phyloP scores from a whole-genome alignment of 1,284 basidiomycete genomes.

The Fomitiporia mediterranea region DNA sequence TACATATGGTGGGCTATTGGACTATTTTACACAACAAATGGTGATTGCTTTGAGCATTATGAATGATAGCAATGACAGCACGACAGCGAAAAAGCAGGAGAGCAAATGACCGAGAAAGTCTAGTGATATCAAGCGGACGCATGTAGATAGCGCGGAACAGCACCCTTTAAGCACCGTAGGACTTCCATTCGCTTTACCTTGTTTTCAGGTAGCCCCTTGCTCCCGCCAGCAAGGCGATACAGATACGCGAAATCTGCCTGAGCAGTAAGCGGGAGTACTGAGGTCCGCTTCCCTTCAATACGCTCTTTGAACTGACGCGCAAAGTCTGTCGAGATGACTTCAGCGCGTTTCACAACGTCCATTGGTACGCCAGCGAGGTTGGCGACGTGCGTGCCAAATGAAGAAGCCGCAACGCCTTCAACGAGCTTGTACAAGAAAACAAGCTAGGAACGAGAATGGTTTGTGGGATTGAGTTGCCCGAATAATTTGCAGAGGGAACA shows the following conservation, averaged over 20 bases:
- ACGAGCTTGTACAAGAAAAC: slow-evolving; percentile 93
- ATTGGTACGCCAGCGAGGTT: slow-evolving; percentile 80
- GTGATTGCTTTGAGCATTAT: too few relatives aligned
- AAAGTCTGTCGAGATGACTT: slow-evolving; percentile 83
- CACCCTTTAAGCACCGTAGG: slow-evolving; percentile 49
- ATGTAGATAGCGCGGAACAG: slow-evolving; percentile 29
- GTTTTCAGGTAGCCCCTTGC: slow-evolving; percentile 47
- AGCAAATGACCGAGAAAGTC: neutral
- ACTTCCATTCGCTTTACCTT: slow-evolving; percentile 47
- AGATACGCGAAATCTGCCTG: slow-evolving; percentile 89
- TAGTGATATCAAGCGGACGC: neutral
- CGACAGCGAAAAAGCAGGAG: neutral
- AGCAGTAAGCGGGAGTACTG: slow-evolving; percentile 65
- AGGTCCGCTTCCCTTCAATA: slow-evolving; percentile 58
- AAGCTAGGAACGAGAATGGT: slow-evolving; percentile 47
- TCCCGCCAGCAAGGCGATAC: slow-evolving; percentile 50
- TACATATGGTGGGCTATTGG: too few relatives aligned
- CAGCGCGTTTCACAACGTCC: slow-evolving; percentile 82
- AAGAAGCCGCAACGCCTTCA: slow-evolving; percentile 83
- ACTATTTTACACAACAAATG: too few relatives aligned
- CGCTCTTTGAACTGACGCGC: slow-evolving; percentile 80
- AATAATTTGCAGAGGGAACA: neutral
- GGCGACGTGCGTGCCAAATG: slow-evolving; percentile 91
- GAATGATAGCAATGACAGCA: slow-evolving; percentile 1
- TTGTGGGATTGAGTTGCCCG: neutral